Evolutionary conservation across 2,329 filamentous ascomycete genomes (phyloP), one percentile per base, ranked within the genome.

Genomic region (Penicillium expansum): DNA sequence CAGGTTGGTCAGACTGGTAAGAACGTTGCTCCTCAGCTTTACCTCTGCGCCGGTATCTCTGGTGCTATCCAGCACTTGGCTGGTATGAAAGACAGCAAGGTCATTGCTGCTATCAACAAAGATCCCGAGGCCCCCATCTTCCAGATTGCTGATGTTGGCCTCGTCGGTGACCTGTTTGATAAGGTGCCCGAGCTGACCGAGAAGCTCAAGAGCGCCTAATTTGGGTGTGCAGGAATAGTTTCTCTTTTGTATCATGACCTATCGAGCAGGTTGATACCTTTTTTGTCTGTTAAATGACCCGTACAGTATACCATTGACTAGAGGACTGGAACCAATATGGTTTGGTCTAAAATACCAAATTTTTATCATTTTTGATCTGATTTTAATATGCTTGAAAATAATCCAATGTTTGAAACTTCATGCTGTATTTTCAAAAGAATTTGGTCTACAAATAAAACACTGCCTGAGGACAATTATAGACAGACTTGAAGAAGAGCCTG

Each of bases 11-110:
- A 99, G 82, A 99, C 94, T 14, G 94, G 94, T 70, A 99, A 99
- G 84, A 96, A 97, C 61, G 93, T 99, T 53, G 94, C 94, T 45
- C 94, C 94, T 58, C 88, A 99, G 76, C 80, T 99, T 59, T 99
- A 99, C 74, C 83, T 99, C 66, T 95, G 92, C 52, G 92, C 93
- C 13, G 94, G 94, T 71, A 97, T 99, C 67, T 96, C 91, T 9
- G 94, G 94, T 52, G 94, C 94, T 22, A 99, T 99, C 67, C 94
- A 99, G 79, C 94, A 99, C 81, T 77, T 99, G 77, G 94, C 94
- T 32, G 94, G 94, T 72, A 99, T 99, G 94, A 99, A 99, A 84
- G 94, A 99, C 73, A 97, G 92, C 81, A 99, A 99, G 81, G 94
- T 99, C 57, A 99, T 99, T 79, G 94, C 93, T 22, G 91, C 91